phyloP scores from a whole-genome alignment of 2,329 filamentous ascomycete genomes.

The Tolypocladium sp. region DNA sequence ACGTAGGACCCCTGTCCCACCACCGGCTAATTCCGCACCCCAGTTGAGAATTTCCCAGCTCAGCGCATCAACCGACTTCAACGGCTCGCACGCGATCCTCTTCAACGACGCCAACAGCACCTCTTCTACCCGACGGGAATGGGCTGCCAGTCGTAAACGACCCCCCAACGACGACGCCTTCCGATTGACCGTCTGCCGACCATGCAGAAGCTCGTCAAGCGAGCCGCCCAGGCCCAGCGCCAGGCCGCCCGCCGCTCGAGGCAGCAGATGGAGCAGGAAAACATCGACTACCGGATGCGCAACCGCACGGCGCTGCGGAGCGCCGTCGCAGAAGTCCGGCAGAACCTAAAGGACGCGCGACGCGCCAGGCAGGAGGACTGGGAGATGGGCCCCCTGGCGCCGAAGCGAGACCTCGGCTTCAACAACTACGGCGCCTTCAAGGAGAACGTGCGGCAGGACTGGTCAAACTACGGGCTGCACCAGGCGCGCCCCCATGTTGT shows the following conservation, averaged over 20 bases:
- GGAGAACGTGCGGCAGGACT: constrained; percentile 26
- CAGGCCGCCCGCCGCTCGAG: constrained; percentile 44
- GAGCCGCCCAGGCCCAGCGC: constrained; percentile 57
- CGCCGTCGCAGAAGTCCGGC: constrained; percentile 21
- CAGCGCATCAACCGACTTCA: not conserved
- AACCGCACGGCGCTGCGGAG: constrained; percentile 20
- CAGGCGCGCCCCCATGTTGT: constrained; percentile 22
- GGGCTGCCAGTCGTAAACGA: not conserved
- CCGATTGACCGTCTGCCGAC: not conserved
- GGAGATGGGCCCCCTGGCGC: constrained; percentile 67
- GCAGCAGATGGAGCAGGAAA: constrained; percentile 23
- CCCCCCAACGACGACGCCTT: no score
- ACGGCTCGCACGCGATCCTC: constrained; percentile 1
- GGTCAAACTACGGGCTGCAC: constrained; percentile 20
- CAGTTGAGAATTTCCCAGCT: not conserved
- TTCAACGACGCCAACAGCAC: not conserved
- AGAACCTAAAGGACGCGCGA: constrained; percentile 29
- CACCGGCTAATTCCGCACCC: not conserved
- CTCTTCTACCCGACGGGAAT: not conserved
- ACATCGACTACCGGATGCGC: constrained; percentile 17
- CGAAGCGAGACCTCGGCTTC: constrained; percentile 62
- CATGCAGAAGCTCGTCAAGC: constrained; percentile 66
- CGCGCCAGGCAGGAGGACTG: constrained; percentile 63
- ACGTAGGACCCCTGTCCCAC: not conserved
- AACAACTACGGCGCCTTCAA: constrained; percentile 49